These are phyloP conservation scores for Cenchrus purpureus DNA, from an alignment of 176 grass and related monocot species.

Conservation along the genomic window DNA sequence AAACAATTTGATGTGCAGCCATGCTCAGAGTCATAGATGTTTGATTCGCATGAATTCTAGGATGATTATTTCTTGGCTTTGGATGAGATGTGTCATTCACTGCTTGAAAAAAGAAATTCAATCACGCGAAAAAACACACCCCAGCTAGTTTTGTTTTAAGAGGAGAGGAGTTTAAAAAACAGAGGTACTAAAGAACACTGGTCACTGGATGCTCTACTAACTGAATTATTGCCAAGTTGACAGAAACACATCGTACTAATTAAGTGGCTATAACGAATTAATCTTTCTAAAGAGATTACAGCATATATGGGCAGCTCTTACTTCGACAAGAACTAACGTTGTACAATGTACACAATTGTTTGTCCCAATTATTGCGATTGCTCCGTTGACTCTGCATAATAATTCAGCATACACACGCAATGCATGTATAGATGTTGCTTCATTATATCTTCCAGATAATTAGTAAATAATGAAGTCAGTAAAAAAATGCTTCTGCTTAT, in stretches of 20 bases:
- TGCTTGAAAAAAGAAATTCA: not conserved
- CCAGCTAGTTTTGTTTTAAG: not conserved
- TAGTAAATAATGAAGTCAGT: not conserved
- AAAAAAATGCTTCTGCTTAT: not conserved
- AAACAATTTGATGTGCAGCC: not conserved
- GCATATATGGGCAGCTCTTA: not conserved
- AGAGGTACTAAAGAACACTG: too few species aligned
- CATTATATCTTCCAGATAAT: not conserved
- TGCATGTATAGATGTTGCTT: not conserved
- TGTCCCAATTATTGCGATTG: not conserved
- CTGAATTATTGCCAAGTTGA: not conserved
- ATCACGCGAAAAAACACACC: not conserved
- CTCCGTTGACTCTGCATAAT: not conserved
- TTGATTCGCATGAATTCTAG: not conserved
- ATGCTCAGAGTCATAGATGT: not conserved
- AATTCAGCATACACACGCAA: not conserved
- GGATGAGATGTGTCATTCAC: not conserved
- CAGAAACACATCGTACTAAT: not conserved
- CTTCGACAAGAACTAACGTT: not conserved
- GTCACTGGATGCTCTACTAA: not conserved
- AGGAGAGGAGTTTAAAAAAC: not conserved
- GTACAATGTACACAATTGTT: not conserved
- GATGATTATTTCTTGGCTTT: not conserved
- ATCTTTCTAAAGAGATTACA: not conserved
- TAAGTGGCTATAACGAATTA: too few species aligned